Base-by-base conservation (phyloP, 805 yeast genomes). In the Candida sonorensis region DNA sequence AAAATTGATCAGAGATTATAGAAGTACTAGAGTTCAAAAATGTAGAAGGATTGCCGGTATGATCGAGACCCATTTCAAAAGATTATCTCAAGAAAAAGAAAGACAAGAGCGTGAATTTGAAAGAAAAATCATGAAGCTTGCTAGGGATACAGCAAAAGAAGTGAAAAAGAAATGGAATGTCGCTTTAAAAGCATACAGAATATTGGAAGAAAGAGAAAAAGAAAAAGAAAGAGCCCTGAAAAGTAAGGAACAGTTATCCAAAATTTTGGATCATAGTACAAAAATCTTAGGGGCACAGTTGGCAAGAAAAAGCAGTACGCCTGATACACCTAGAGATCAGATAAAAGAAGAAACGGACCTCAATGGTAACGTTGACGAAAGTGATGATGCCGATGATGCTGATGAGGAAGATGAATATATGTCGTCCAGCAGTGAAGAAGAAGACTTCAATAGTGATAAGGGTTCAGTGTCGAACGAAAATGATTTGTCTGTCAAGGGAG, bases 101-200 rank as follows among this genome's bases (percentile, higher is more conserved):
- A 72, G 94, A 36, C 73, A 76, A 36, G 69, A 70, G 15, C 78
- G 78, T 42, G 94, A 82, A 36, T 74, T 77, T 45, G 94, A 87
- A 45, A 81, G 74, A 45, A 74, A 76, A 33, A 65, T 81, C 36
- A 64, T 69, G 36, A 73, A 71, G 37, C 55, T 90, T 21, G 94
- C 96, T n/a, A 74, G 85, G 45, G 69, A 78, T 30, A 82, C 94
- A 0, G 81, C 83, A 2, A 79, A 75, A 46, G 86, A 87, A 27
- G 96, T 92, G 9, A 81, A 81, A 57, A 86, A 79, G 53, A 77
- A 92, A 49, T 92, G 99, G 99, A 62, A 69, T 15, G 67, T 87
- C 30, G 98, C 97, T 2, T 84, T 80, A 40, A 86, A 83, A 53
- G 94, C 85, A 1, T 80, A 72, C 50, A 68, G 66, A 30, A 81